Conservation (phyloP, 2,329 filamentous ascomycete species). For the Monosporascus sp. region DNA sequence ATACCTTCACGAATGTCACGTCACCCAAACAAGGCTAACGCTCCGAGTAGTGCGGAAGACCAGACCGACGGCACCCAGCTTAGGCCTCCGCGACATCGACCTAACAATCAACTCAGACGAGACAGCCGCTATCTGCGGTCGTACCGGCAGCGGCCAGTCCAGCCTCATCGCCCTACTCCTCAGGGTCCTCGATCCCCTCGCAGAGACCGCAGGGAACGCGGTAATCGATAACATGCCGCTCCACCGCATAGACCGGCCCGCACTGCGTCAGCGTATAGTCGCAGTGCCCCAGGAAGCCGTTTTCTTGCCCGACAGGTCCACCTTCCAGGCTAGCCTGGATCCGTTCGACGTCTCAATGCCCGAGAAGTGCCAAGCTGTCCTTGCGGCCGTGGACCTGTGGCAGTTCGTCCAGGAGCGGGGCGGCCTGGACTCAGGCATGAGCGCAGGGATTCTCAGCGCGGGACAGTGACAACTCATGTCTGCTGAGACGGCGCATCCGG, state of each 20-base stretch:
- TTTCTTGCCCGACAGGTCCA: constrained; percentile 33
- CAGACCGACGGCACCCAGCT: constrained; percentile 2
- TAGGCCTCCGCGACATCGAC: constrained; percentile 23
- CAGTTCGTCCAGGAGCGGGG: constrained; percentile 16
- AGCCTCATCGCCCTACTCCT: constrained; percentile 33
- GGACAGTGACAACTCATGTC: constrained; percentile 37
- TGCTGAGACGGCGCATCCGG: constrained; percentile 20
- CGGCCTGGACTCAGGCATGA: constrained; percentile 27
- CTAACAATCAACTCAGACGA: constrained; percentile 24
- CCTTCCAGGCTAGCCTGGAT: constrained; percentile 28
- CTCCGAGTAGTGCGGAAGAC: not conserved
- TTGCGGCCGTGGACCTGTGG: constrained; percentile 18
- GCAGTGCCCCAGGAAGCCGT: constrained; percentile 38
- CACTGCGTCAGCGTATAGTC: constrained; percentile 33
- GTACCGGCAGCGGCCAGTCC: constrained; percentile 34
- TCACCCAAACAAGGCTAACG: not conserved
- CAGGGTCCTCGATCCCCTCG: constrained; percentile 30
- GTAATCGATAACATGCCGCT: constrained; percentile 29
- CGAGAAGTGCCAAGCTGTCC: constrained; percentile 15
- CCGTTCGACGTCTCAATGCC: constrained; percentile 15
- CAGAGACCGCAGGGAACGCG: constrained; percentile 17
- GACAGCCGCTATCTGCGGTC: constrained; percentile 28
- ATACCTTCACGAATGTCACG: not conserved
- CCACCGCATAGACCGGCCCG: constrained; percentile 23
- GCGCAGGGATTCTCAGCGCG: constrained; percentile 38